A percentile compares a stretch with the other conserved stretches of the same genome.
phyloP scores from a whole-genome alignment of 306 rosid genomes.

The Sechiopsis laciniata region DNA sequence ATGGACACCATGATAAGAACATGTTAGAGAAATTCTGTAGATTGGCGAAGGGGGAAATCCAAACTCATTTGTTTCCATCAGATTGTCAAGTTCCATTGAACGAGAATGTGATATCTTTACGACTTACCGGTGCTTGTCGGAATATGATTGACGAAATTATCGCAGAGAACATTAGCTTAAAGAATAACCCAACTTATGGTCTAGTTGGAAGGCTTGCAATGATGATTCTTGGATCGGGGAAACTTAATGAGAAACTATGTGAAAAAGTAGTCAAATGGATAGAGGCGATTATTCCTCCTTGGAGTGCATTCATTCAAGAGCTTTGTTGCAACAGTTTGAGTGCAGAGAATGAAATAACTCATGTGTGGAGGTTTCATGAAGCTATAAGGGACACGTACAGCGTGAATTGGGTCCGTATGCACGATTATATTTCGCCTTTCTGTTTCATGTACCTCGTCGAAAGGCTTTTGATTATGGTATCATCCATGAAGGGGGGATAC shows the following conservation, averaged over 20 bases:
- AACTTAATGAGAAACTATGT: conserved; percentile 22
- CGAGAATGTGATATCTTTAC: conserved; percentile 34
- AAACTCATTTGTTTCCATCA: conserved; percentile 29
- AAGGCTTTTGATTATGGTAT: conserved; percentile 43
- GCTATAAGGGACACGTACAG: conserved; percentile 37
- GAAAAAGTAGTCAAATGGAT: conserved; percentile 21
- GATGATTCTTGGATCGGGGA: conserved; percentile 42
- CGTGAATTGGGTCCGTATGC: conserved; percentile 24
- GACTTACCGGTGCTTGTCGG: conserved; percentile 31
- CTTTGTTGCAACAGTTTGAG: conserved; percentile 20
- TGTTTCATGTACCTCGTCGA: conserved; percentile 68
- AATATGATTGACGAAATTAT: conserved; percentile 30
- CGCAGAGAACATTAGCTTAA: conserved; percentile 20
- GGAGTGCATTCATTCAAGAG: conserved; percentile 41
- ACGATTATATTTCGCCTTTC: conserved; percentile 50
- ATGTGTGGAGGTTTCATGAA: conserved; percentile 20
- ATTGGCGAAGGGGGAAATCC: conserved; percentile 26
- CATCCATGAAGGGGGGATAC: conserved; percentile 31
- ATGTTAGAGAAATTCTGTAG: conserved; percentile 21
- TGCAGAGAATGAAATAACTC: neutral
- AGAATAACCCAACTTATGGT: conserved; percentile 30
- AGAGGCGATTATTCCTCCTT: conserved; percentile 24
- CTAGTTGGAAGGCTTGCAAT: conserved; percentile 44
- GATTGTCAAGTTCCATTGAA: conserved; percentile 38
- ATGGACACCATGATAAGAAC: neutral